Conservation (phyloP, 805 yeast genomes). For the Debaryomyces hansenii region DNA sequence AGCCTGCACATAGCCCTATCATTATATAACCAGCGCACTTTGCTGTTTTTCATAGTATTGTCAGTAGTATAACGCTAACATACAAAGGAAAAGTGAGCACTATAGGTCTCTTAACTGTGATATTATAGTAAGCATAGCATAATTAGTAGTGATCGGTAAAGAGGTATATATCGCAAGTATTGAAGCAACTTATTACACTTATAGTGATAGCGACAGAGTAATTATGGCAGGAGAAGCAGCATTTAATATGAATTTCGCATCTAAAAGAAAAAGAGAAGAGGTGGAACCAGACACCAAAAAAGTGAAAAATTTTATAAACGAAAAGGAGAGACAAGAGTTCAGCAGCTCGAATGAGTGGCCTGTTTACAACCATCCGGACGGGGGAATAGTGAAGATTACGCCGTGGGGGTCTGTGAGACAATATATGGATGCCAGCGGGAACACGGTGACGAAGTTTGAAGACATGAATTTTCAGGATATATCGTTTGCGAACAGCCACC, state of each 20-base stretch:
- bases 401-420: slow-evolving; percentile 63
- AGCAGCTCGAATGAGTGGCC: slow-evolving; percentile 48
- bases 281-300: slow-evolving; percentile 14
- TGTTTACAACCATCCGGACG: slow-evolving; percentile 58
- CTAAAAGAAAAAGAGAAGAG: slow-evolving; percentile 14
- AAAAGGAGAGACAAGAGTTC: slow-evolving; percentile 12
- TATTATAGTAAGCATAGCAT: no score
- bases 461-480: slow-evolving; percentile 33
- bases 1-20: neutral
- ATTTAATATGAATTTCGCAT: slow-evolving; percentile 4
- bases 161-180: no score
- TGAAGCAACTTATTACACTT: no score
- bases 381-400: slow-evolving; percentile 60
- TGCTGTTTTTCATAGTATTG: neutral
- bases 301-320: slow-evolving; percentile 11
- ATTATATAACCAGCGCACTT: neutral
- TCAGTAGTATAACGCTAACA: no score
- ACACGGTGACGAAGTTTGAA: slow-evolving; percentile 49
- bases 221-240: no score
- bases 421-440: slow-evolving; percentile 42
- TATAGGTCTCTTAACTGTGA: no score
- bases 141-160: no score
- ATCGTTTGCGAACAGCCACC: slow-evolving; percentile 6
- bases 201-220: no score
- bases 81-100: no score